Conservation (phyloP, 139 green algal species). For the Chlamydomonas schloesseri region DNA sequence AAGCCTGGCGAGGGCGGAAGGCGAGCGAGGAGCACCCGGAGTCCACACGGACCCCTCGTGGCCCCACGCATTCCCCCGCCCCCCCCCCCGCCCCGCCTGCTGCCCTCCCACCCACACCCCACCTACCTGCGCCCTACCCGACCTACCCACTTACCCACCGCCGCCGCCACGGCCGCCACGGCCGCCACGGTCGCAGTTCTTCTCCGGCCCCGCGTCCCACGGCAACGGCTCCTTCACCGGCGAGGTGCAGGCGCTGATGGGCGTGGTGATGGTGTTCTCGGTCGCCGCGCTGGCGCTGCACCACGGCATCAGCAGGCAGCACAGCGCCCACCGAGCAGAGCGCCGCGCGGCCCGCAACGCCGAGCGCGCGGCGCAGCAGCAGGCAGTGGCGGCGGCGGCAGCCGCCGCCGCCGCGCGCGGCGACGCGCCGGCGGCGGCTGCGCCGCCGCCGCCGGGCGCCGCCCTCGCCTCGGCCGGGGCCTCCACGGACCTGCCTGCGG, state of each 20-base stretch:
- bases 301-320: slow-evolving; percentile 23
- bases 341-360: background rate
- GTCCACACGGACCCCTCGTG: too few relatives aligned
- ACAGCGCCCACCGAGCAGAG: background rate
- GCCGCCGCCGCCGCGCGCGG: slow-evolving; percentile 11
- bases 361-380: background rate
- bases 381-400: background rate
- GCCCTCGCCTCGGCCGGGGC: too few relatives aligned
- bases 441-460: background rate
- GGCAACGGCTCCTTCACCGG: slow-evolving; percentile 32
- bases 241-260: slow-evolving; percentile 58
- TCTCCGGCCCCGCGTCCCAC: background rate
- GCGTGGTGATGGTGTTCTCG: slow-evolving; percentile 55
- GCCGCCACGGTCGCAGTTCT: too few relatives aligned
- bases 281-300: slow-evolving; percentile 55
- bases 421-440: slow-evolving; percentile 42
- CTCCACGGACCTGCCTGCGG: too few relatives aligned
- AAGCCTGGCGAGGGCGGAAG: too few relatives aligned
- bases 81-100: background rate
- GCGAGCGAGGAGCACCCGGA: too few relatives aligned
- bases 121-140: too few relatives aligned
- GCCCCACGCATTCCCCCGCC: background rate
- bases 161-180: too few relatives aligned
- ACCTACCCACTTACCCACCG: too few relatives aligned
- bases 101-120: background rate